Percentiles rank a stretch among this genome's conserved stretches.
Conservation (phyloP, 176 grass and related monocot species). For the Oryza officinalis region DNA sequence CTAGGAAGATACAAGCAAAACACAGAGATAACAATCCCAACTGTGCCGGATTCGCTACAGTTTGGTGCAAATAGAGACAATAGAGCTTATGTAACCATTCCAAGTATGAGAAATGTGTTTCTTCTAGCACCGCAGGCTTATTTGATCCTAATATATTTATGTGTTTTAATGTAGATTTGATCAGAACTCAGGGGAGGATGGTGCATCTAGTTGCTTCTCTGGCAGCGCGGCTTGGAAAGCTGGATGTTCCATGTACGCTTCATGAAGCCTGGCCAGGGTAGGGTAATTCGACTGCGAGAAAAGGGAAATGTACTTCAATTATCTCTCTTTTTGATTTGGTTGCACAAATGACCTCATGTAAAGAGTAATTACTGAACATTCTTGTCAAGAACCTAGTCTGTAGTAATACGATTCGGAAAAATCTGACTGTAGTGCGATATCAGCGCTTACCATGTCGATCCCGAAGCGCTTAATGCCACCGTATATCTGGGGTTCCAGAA, state of each 20-base stretch:
- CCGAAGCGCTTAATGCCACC: constrained; percentile 46
- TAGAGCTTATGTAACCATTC: background rate
- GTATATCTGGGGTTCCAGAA: constrained; percentile 64
- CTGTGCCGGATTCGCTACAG: background rate
- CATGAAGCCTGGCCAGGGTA: constrained; percentile 55
- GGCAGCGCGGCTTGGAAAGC: constrained; percentile 65
- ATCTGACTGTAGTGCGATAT: background rate
- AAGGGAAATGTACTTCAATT: no score
- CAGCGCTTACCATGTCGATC: constrained; percentile 56
- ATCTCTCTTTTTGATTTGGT: background rate
- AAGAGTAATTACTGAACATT: background rate
- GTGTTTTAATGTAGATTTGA: background rate
- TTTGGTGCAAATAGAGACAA: background rate
- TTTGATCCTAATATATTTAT: no score
- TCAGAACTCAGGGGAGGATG: background rate
- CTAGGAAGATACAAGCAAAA: background rate
- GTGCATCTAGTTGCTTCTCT: constrained; percentile 62
- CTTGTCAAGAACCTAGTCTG: background rate
- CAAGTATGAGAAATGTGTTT: background rate
- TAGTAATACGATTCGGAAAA: background rate
- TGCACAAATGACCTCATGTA: background rate
- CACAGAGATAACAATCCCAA: background rate
- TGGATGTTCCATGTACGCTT: constrained; percentile 56
- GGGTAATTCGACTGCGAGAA: constrained; percentile 54
- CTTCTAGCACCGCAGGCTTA: no score